Evolutionary conservation across 305 asterid genomes (phyloP), one percentile per base, ranked within the genome.

Genomic region (Fraxinus floribunda): DNA sequence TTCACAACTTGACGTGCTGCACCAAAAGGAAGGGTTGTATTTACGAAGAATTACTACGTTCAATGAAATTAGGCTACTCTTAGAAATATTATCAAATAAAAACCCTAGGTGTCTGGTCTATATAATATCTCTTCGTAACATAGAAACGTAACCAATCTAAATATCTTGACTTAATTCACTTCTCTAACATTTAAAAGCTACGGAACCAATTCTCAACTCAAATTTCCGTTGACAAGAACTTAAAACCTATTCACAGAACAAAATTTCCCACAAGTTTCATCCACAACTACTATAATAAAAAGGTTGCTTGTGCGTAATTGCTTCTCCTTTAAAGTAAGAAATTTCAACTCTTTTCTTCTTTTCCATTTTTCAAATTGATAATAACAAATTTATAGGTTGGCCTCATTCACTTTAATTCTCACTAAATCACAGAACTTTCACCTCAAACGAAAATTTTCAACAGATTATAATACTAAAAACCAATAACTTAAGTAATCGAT

Each of bases 321-420:
- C 78, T 72, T 22, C 77, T 81, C 81, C 71, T 76, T 75, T 73
- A 10, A 29, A 83, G 75, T 36, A 78, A 79, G 44, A 49, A 46
- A 20, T 46, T 35, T 38, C 79, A 64, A n/a, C 8, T 18, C 18
- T 35, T 55, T 32, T 57, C 75, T 80, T 11, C 22, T 80, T 80
- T 79, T 24, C 62, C 71, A 52, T 49, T 74, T 73, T 41, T 30
- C 46, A 39, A 66, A 55, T 52, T 29, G 30, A 77, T 46, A 32
- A 24, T 41, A 32, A 39, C 0, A 16, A 24, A 64, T 64, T 64
- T 64, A 64, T 24, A 7, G 34, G 72, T 64, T 64, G 3, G 34
- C 74, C 74, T 11, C 74, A 10, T 8, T 66, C 34, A 66, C 36
- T 20, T 64, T 22, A 22, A 64, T 64, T 64, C 74, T 24, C 44